phyloP scores from a whole-genome alignment of 192 early-diverging fungal genomes.

The Podila clonocystis region DNA sequence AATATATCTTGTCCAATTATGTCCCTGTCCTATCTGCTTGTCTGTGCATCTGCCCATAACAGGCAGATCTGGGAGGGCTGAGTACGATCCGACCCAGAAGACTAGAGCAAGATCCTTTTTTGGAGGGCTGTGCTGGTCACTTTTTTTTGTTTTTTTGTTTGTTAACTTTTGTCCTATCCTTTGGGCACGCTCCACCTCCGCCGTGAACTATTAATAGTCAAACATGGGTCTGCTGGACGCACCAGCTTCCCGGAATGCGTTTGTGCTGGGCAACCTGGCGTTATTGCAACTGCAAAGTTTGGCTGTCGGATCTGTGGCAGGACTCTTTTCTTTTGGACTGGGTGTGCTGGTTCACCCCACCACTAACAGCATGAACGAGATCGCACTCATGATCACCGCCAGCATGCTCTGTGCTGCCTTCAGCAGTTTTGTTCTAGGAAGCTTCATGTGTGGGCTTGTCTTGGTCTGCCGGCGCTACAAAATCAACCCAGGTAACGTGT shows the following conservation, averaged over 20 bases:
- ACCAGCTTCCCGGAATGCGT: slow-evolving; percentile 55
- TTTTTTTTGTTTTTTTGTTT: neutral
- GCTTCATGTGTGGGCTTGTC: slow-evolving; percentile 77
- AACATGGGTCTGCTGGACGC: slow-evolving; percentile 76
- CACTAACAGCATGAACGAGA: slow-evolving; percentile 54
- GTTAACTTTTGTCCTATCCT: neutral
- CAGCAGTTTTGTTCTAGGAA: slow-evolving; percentile 77
- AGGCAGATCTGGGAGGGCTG: no score
- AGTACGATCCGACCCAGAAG: no score
- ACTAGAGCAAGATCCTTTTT: no score
- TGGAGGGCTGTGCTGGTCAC: neutral
- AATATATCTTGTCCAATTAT: neutral
- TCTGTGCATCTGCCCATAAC: no score
- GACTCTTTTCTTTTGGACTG: slow-evolving; percentile 72
- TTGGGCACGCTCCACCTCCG: neutral
- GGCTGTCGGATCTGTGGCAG: slow-evolving; percentile 75
- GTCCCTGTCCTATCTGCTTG: neutral
- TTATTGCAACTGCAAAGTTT: slow-evolving; percentile 80
- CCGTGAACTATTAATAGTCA: slow-evolving; percentile 41
- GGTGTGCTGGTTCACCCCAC: slow-evolving; percentile 63
- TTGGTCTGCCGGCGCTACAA: slow-evolving; percentile 64
- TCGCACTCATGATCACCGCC: slow-evolving; percentile 65
- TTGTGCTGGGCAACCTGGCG: slow-evolving; percentile 79
- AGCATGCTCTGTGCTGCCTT: slow-evolving; percentile 76
- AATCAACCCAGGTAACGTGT: slow-evolving; percentile 77